Evolutionary conservation across 2,329 filamentous ascomycete genomes (phyloP).

Genomic region (Fusarium clavum): DNA sequence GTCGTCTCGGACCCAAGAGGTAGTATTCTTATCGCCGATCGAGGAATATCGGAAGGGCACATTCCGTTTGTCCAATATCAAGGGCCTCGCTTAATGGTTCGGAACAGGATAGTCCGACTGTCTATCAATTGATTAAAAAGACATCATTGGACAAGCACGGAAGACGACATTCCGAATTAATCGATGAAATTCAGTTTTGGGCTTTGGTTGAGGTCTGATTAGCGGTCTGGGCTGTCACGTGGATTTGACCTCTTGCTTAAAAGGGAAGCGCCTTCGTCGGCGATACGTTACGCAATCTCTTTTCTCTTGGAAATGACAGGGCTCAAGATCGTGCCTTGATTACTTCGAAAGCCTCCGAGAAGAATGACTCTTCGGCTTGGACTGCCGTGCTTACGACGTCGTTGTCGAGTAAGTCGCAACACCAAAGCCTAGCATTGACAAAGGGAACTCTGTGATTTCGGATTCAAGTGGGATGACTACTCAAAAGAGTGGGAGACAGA

Average conservation of each 20-base stretch:
- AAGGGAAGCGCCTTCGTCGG: neutral
- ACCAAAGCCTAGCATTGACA: neutral
- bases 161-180: conserved; percentile 18
- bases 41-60: conserved; percentile 19
- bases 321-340: neutral
- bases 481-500: neutral
- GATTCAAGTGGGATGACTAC: neutral
- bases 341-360: neutral
- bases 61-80: conserved; percentile 5
- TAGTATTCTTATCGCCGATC: conserved; percentile 10
- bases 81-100: neutral
- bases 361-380: too few relatives aligned
- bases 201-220: neutral
- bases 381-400: neutral
- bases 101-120: conserved; percentile 1
- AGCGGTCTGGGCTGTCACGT: conserved; percentile 1
- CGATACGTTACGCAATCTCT: neutral
- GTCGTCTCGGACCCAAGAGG: neutral
- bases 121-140: neutral
- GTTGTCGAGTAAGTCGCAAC: neutral
- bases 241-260: neutral
- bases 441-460: neutral
- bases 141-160: neutral
- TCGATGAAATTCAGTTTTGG: neutral
- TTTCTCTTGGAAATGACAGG: neutral